These are phyloP conservation scores for Botrytis tulipae DNA, from an alignment of 2,329 filamentous ascomycete species.

Conservation along the genomic window DNA sequence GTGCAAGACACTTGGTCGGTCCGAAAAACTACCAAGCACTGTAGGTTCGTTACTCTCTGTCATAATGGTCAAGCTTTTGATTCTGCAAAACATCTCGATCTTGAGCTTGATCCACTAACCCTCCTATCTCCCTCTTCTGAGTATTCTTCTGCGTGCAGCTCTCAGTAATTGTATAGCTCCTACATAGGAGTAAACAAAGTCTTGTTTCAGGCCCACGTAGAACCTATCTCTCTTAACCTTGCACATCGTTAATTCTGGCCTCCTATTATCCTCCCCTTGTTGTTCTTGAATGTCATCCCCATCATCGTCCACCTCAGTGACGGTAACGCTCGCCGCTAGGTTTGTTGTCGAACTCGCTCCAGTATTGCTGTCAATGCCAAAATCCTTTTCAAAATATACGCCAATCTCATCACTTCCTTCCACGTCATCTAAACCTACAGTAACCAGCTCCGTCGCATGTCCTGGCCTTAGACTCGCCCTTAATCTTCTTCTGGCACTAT, in stretches of 20 bases:
- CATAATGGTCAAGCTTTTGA: no score
- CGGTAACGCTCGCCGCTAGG: not conserved
- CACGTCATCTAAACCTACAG: constrained; percentile 21
- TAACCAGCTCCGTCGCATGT: constrained; percentile 33
- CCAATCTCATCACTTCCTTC: constrained; percentile 21
- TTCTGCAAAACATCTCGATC: no score
- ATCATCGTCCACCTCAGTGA: constrained; percentile 11
- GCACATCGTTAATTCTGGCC: constrained; percentile 32
- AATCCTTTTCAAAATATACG: constrained; percentile 33
- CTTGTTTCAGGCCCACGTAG: constrained; percentile 17
- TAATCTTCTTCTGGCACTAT: constrained; percentile 34
- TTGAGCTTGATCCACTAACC: not conserved
- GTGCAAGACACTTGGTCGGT: not conserved
- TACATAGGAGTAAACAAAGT: constrained; percentile 24
- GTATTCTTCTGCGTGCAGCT: constrained; percentile 25
- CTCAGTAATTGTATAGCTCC: constrained; percentile 25
- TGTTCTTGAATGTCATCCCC: not conserved
- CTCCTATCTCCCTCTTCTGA: constrained; percentile 6
- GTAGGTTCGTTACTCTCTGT: no score
- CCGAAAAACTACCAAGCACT: not conserved
- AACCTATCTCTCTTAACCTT: constrained; percentile 36
- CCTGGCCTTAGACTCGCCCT: constrained; percentile 37
- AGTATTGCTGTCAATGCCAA: constrained; percentile 18
- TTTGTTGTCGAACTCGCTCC: not conserved
- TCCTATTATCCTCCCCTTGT: constrained; percentile 1